These are phyloP conservation scores for Penicillium sp. DNA, from an alignment of 2,329 filamentous ascomycete genomes.

Conservation along the genomic window DNA sequence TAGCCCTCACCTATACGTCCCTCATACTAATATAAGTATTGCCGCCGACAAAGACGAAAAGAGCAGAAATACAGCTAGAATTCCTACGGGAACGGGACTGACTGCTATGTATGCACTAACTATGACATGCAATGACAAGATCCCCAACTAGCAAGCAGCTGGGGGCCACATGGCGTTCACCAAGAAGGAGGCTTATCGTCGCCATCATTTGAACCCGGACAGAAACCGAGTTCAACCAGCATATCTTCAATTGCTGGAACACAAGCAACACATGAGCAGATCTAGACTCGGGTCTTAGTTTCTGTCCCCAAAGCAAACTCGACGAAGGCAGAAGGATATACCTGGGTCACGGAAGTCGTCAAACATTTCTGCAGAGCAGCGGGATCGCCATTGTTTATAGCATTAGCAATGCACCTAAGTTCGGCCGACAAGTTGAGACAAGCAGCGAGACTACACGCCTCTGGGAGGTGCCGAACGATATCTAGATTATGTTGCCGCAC, in stretches of 20 bases:
- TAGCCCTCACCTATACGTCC: too few relatives aligned
- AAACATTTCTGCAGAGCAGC: conserved; percentile 15
- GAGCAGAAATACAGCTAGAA: background rate
- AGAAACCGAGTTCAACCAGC: conserved; percentile 14
- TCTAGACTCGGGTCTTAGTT: conserved; percentile 4
- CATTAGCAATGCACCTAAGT: conserved; percentile 15
- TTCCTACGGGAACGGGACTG: background rate
- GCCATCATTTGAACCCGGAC: conserved; percentile 1
- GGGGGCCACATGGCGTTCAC: background rate
- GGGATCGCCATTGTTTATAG: conserved; percentile 10
- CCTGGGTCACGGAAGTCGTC: conserved; percentile 10
- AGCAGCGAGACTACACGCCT: conserved; percentile 14
- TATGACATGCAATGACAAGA: background rate
- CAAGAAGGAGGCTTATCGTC: background rate
- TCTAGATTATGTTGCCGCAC: conserved; percentile 12
- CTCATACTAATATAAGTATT: background rate
- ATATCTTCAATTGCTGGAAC: conserved; percentile 9
- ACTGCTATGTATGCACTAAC: background rate
- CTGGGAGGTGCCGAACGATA: conserved; percentile 11
- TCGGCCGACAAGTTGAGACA: conserved; percentile 15
- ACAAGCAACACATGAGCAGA: conserved; percentile 19
- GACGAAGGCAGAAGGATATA: background rate
- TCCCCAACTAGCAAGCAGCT: background rate
- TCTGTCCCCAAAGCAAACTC: background rate
- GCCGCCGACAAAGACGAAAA: background rate